phyloP scores from a whole-genome alignment of 2,329 filamentous ascomycete genomes.

The Sarocladium brachiariae region DNA sequence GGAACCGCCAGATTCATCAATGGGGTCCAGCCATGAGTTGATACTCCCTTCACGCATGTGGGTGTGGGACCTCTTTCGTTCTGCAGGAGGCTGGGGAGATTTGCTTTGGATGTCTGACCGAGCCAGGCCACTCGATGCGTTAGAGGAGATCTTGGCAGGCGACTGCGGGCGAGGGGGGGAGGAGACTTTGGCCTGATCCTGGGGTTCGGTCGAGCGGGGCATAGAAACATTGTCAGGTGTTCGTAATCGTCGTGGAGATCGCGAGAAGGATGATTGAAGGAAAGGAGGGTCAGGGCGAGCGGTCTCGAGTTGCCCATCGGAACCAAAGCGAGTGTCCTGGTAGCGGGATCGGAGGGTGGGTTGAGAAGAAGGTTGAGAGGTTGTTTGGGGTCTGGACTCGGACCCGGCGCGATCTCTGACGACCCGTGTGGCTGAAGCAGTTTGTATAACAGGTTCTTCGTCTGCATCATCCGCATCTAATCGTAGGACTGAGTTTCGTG shows the following conservation, averaged over 20 bases:
- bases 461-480: slow-evolving; percentile 25
- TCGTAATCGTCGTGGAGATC: slow-evolving; percentile 30
- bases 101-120: slow-evolving; percentile 22
- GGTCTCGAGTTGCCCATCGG: slow-evolving; percentile 15
- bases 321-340: slow-evolving; percentile 5
- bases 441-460: slow-evolving; percentile 36
- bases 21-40: slow-evolving; percentile 90
- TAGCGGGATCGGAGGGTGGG: slow-evolving; percentile 3
- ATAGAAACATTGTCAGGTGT: slow-evolving; percentile 29
- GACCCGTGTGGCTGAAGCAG: slow-evolving; percentile 45
- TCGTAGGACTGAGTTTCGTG: slow-evolving; percentile 14
- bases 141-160: slow-evolving; percentile 19
- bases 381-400: background rate
- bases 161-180: slow-evolving; percentile 58
- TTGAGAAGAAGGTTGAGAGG: background rate
- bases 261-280: slow-evolving; percentile 49
- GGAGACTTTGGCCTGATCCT: slow-evolving; percentile 45
- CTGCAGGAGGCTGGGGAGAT: slow-evolving; percentile 18
- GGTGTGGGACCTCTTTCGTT: background rate
- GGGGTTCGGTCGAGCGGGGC: slow-evolving; percentile 30
- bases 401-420: background rate
- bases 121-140: slow-evolving; percentile 21
- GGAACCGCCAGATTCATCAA: slow-evolving; percentile 82
- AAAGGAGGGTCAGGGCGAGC: slow-evolving; percentile 22
- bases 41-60: slow-evolving; percentile 59